Conservation (phyloP, 306 rosid genomes). For the Aeschynomene evenia region DNA sequence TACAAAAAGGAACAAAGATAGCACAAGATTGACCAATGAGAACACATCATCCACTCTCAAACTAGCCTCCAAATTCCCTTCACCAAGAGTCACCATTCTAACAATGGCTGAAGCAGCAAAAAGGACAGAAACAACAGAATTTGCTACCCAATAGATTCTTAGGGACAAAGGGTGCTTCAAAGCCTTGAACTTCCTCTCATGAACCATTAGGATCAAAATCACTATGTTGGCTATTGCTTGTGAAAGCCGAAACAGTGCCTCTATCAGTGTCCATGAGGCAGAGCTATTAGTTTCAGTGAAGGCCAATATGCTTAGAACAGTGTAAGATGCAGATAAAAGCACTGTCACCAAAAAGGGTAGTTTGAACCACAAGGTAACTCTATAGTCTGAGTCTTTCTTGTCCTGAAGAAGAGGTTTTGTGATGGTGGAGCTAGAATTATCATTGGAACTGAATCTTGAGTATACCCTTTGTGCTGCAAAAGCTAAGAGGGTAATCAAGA, state of each 20-base stretch:
- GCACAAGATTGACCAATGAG: constrained; percentile 33
- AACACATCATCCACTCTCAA: constrained; percentile 46
- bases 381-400: constrained; percentile 27
- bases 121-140: constrained; percentile 29
- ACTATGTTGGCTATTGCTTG: constrained; percentile 34
- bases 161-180: constrained; percentile 36
- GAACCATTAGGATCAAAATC: constrained; percentile 30
- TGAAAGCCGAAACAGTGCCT: constrained; percentile 32
- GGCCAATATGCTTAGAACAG: constrained; percentile 36
- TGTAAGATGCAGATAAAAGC: constrained; percentile 30
- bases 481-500: constrained; percentile 29
- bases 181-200: constrained; percentile 39
- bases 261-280: constrained; percentile 40
- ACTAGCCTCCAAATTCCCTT: constrained; percentile 21
- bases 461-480: constrained; percentile 26
- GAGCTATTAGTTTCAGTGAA: constrained; percentile 20
- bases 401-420: constrained; percentile 34
- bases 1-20: constrained; percentile 29
- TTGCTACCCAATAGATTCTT: constrained; percentile 39
- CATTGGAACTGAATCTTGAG: constrained; percentile 17
- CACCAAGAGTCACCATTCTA: constrained; percentile 7
- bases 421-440: constrained; percentile 11
- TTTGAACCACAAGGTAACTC: constrained; percentile 38
- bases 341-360: constrained; percentile 23
- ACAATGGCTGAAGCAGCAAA: constrained; percentile 39